Base-by-base conservation (phyloP, 805 yeast species). In the Huiozyma naganishii region DNA sequence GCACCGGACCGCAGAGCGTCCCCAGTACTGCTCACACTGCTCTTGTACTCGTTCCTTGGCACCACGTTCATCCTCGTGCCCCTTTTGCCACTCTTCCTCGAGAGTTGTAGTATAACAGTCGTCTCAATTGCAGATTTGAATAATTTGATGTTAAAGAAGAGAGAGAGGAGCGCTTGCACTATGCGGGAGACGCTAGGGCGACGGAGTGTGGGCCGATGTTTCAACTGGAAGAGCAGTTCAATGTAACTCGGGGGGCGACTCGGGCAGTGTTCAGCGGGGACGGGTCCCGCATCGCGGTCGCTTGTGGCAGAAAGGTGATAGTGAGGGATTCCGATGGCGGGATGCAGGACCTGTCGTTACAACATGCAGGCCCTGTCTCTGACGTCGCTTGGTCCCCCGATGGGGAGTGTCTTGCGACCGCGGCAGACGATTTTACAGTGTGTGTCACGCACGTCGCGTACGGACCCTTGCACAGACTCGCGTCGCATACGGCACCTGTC, bases 401-500 rank as follows among this genome's bases (percentile, higher is more conserved):
- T 58, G 72, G 83, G 9, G 67, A 70, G 41, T 76, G 82, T 41
- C 47, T 90, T 6, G 96, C 95, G 1, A 76, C 95, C 0, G 92
- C 83, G 1, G 82, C 95, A 0, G 96, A 90, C 58, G 98, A 90
- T 61, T 69, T 78, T 48, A 79, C 94, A 0, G 71, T 88, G 6
- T 70, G 88, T 35, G 65, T 92, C 3, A 87, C 94, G 84, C 73
- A 79, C 42, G 60, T 80, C 3, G 52, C 58, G 27, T 33, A 30
- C 29, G 78, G 75, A 5, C 52, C 55, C 13, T 42, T 68, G 35
- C 66, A 70, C 33, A 61, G 64, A 6, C 63, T 88, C 30, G 67
- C 71, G 41, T 89, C 94, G 6, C 98, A 90, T 56, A 86, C 95
- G 0, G 90, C 80, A 49, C 90, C 86, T 46, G 85, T 87, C 8